Evolutionary conservation across 768 basidiomycete genomes (phyloP), one percentile per base, ranked within the genome.

Genomic region (Mycena belliarum): DNA sequence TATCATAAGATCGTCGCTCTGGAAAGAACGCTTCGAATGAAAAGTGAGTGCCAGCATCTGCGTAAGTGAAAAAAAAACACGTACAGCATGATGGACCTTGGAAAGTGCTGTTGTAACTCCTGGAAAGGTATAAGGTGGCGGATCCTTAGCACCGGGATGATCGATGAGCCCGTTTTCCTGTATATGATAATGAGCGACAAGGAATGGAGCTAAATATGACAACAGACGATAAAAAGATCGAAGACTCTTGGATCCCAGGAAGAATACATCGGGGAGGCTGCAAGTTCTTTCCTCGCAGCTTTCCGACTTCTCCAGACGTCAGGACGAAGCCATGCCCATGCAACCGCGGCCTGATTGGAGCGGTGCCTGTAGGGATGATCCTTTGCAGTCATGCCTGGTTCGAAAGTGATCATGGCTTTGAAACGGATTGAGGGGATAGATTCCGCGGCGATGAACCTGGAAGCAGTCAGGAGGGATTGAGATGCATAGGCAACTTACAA

Each of bases 371-470:
- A 47, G 2, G 10, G 15, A 26, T 26, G 49, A 26, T 49, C 47
- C 35, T 56, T 43, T 18, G 38, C 24, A 6, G 55, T 56, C 20
- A 49, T 24, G 6, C 55, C 55, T 20, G 55, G 55, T 26, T 56
- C 55, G 25, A 56, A 56, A 25, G 55, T 32, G 32, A 56, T 56
- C 55, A 56, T 56, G 29, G 32, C 28, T 25, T 49, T 41, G 47
- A 56, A 56, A n/a, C 26, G 55, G 21, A 56, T 48, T 16, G 26
- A 23, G 15, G 55, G 47, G 28, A 32, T 23, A 2, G 55, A 33
- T 25, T 56, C 37, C 4, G 55, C 55, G 16, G 55, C 47, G 8
- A 56, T 25, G 26, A 56, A 56, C 18, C 55, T 56, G 12, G 11
- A n/a, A 26, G 21, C 3, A 18, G 4, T 28, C 6, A 20, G 14